Evolutionary conservation across 176 grass and related monocot species (phyloP).

Genomic region (Lolium multiflorum): DNA sequence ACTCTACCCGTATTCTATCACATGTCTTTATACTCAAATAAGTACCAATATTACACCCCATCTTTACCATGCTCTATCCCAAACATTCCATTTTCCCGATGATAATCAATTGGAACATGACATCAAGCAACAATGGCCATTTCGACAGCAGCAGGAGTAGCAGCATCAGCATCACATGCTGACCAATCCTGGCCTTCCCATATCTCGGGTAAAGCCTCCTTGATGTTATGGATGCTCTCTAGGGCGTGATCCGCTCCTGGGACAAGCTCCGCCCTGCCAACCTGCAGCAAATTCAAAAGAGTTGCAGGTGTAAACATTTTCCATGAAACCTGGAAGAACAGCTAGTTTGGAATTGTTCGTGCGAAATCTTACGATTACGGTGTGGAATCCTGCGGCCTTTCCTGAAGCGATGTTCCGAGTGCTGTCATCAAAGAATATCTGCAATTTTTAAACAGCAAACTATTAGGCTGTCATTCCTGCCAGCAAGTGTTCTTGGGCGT

Average conservation of each 20-base stretch:
- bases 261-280: slow-evolving; percentile 49
- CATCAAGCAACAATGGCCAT: slow-evolving; percentile 51
- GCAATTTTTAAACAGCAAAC: no score
- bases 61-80: neutral
- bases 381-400: slow-evolving; percentile 67
- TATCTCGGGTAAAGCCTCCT: slow-evolving; percentile 63
- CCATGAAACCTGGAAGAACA: neutral
- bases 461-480: no score
- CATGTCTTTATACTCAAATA: neutral
- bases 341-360: neutral
- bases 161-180: slow-evolving; percentile 39
- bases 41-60: slow-evolving; percentile 3
- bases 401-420: slow-evolving; percentile 66
- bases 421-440: slow-evolving; percentile 83
- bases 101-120: neutral
- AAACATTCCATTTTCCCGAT: neutral
- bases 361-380: slow-evolving; percentile 61
- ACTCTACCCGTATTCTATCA: neutral
- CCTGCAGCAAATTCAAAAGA: slow-evolving; percentile 46
- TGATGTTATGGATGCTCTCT: slow-evolving; percentile 80
- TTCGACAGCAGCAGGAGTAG: slow-evolving; percentile 38
- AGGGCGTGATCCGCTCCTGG: slow-evolving; percentile 62
- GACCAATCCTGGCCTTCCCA: slow-evolving; percentile 46
- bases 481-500: neutral
- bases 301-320: neutral